A percentile compares a stretch with the other conserved stretches of the same genome.
phyloP scores from a whole-genome alignment of 2,329 filamentous ascomycete genomes.

The Aureobasidium sp. region DNA sequence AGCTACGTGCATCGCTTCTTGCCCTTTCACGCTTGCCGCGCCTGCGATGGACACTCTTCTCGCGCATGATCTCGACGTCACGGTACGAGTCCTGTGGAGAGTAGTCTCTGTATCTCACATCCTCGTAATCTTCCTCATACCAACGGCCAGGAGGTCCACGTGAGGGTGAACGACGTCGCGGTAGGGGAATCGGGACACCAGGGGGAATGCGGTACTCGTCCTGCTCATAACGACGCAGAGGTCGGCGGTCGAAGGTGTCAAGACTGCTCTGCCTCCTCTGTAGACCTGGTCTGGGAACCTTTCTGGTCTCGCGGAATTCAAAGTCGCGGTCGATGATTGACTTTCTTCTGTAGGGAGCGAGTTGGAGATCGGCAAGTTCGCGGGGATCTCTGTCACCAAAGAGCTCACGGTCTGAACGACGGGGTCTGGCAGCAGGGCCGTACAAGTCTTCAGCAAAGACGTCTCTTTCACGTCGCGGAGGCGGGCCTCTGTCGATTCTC shows the following conservation, averaged over 20 bases:
- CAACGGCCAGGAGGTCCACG: slow-evolving; percentile 43
- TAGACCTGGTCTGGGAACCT: slow-evolving; percentile 57
- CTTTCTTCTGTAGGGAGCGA: slow-evolving; percentile 53
- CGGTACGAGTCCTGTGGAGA: slow-evolving; percentile 39
- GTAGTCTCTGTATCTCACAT: slow-evolving; percentile 42
- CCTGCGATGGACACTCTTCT: slow-evolving; percentile 35
- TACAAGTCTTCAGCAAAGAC: slow-evolving; percentile 44
- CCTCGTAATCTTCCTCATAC: slow-evolving; percentile 65
- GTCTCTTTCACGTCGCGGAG: slow-evolving; percentile 39
- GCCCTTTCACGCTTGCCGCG: slow-evolving; percentile 18
- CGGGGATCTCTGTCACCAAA: slow-evolving; percentile 42
- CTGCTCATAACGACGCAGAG: slow-evolving; percentile 48
- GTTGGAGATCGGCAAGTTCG: slow-evolving; percentile 44
- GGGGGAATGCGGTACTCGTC: slow-evolving; percentile 58
- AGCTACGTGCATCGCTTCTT: slow-evolving; percentile 19
- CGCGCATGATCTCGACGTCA: slow-evolving; percentile 42
- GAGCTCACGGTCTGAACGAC: slow-evolving; percentile 37
- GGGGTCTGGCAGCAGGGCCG: slow-evolving; percentile 24
- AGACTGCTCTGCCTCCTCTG: slow-evolving; percentile 79
- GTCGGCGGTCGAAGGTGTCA: slow-evolving; percentile 80
- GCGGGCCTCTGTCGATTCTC: slow-evolving; percentile 28
- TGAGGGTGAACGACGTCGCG: slow-evolving; percentile 53
- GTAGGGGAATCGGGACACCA: slow-evolving; percentile 63
- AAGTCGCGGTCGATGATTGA: slow-evolving; percentile 52
- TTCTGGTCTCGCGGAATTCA: slow-evolving; percentile 29